Percentiles rank a stretch among this genome's conserved stretches.
Evolutionary conservation across 441 rosid genomes (phyloP).

Genomic region (Adansonia gregorii): DNA sequence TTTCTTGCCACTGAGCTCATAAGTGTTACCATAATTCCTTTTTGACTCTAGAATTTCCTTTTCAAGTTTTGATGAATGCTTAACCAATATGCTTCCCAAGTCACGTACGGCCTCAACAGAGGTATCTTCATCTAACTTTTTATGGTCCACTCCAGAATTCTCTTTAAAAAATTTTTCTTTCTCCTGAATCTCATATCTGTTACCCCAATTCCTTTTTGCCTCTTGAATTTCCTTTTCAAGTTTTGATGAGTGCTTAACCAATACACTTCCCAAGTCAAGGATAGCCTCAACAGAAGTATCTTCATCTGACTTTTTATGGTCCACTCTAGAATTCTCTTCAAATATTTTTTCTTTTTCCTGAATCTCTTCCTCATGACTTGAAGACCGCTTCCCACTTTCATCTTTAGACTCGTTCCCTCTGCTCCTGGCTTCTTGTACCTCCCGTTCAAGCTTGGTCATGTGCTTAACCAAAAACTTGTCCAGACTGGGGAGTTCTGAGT

Average conservation of each 20-base stretch:
- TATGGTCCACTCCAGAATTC: conserved; percentile 27
- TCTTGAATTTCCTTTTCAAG: conserved; percentile 68
- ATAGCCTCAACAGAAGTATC: conserved; percentile 36
- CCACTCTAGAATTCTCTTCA: conserved; percentile 28
- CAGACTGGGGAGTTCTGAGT: conserved; percentile 62
- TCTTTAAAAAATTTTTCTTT: conserved; percentile 51
- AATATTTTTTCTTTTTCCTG: conserved; percentile 59
- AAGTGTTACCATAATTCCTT: conserved; percentile 41
- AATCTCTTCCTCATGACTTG: conserved; percentile 59
- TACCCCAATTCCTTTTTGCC: conserved; percentile 47
- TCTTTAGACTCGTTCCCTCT: conserved; percentile 41
- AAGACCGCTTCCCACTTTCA: conserved; percentile 49
- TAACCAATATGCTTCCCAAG: conserved; percentile 66
- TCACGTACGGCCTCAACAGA: conserved; percentile 44
- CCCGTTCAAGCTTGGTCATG: conserved; percentile 78
- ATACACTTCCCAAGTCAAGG: conserved; percentile 62
- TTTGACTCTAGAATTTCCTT: conserved; percentile 63
- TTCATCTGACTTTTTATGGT: conserved; percentile 34
- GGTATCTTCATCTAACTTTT: conserved; percentile 34
- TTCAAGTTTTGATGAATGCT: conserved; percentile 62
- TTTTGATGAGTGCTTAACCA: conserved; percentile 59
- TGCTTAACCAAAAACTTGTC: conserved; percentile 89
- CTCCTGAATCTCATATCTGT: conserved; percentile 52
- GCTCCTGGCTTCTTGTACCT: conserved; percentile 77
- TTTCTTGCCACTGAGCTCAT: conserved; percentile 42